Base-by-base conservation (phyloP, 306 rosid species). In the Sicyos baderoa region DNA sequence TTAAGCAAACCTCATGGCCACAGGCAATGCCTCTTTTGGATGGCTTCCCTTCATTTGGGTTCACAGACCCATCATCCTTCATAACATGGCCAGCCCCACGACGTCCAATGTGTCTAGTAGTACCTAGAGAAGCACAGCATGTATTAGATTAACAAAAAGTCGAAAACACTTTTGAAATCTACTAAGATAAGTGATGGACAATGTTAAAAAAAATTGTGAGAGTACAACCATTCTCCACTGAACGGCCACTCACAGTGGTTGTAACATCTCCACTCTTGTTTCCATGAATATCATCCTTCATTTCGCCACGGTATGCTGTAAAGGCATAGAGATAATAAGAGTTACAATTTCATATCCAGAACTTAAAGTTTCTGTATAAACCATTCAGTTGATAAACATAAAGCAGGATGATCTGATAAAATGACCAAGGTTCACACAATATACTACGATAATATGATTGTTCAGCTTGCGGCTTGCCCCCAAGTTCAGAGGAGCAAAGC, bases 11-110 rank as follows among this genome's bases (percentile, higher is more conserved):
- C 97, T 93, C 99, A 22, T 82, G 85, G 72, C 86, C 76, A 76
- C 83, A 74, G 56, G 54, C 86, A 77, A 49, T 19, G 6, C 85
- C 86, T 82, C 83, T 90, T 82, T 84, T 90, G 52, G 96, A 82
- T 54, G 84, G 75, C 74, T 90, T 93, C 56, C 90, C 94, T 78
- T 93, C 96, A 79, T 80, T 79, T 47, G 62, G 51, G 76, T 79
- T 83, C 48, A 71, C 80, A 60, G 86, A 69, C 72, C 77, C 76
- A 72, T 86, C 97, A 78, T 93, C 97, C 85, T 86, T 89, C 63
- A 35, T 78, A 32, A 13, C 40, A 70, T 76, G 84, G 71, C 75
- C 80, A 78, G 81, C 80, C 77, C 96, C 97, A 17, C 86, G 96
- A 13, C 89, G 98, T 73, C 83, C 81, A 72, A 73, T 76, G 81